Evolutionary conservation across 2,329 filamentous ascomycete species (phyloP), one percentile per base, ranked within the genome.

Genomic region (Fonsecaea nubica): DNA sequence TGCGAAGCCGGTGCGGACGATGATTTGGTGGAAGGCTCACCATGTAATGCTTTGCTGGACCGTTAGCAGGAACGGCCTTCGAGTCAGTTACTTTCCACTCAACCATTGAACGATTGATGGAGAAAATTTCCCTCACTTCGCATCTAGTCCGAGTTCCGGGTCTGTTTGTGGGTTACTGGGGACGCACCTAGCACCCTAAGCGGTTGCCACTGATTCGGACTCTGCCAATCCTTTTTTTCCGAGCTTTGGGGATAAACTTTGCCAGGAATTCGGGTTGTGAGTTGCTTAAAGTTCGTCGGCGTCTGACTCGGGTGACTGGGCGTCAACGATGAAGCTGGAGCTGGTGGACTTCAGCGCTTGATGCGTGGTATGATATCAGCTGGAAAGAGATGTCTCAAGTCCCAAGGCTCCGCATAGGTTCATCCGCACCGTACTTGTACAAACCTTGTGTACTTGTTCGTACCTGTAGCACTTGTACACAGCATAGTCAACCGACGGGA

Each of bases 241-340:
- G 21, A 13, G 45, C 45, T 50, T 50, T 12, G 21, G 45, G 45
- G 45, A 50, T 50, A 50, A 50, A 50, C 21, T 50, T 50, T 50
- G 18, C 45, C 1, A 30, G 45, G 45, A 12, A 5, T 9, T 50
- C 30, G 30, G 36, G 36, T 40, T 50, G 45, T 12, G 21, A 50
- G 45, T 50, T 21, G 45, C 45, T 13, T 50, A 50, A 8, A 30
- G 45, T 30, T 25, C 45, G 18, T 32, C 18, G 2, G 45, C 21
- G 21, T 10, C 45, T 12, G 8, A 50, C 9, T 21, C 45, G 45
- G 45, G 45, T 25, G 18, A 12, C 18, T 10, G 45, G 45, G 45
- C 21, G 45, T 50, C 45, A 25, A 50, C 6, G 45, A 21, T 32
- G 30, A 32, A 32, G 30, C 30, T 32, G 30, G 21, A 7, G 8